Evolutionary conservation across 352 stramenopile species (phyloP).

Genomic region (Peronosclerospora sorghi): DNA sequence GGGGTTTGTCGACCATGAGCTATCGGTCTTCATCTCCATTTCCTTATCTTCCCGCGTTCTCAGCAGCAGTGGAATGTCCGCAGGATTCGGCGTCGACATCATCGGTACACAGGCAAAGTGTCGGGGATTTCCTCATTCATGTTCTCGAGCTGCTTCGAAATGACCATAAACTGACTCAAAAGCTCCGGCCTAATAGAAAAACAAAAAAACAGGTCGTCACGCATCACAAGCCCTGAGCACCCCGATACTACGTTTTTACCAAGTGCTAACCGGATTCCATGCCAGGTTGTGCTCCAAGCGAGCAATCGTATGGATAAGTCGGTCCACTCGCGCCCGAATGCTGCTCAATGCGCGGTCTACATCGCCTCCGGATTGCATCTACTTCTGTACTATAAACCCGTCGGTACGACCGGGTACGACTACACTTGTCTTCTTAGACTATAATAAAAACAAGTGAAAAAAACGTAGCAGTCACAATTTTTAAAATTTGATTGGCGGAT

Average conservation of each 20-base stretch:
- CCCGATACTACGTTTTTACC: slow-evolving; percentile 18
- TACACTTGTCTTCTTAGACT: too few relatives aligned
- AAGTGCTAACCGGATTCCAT: slow-evolving; percentile 70
- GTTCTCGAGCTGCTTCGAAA: slow-evolving; percentile 81
- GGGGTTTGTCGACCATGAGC: slow-evolving; percentile 61
- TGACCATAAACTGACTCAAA: slow-evolving; percentile 79
- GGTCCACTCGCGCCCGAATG: too few relatives aligned
- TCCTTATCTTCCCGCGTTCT: slow-evolving; percentile 71
- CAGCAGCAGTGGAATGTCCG: slow-evolving; percentile 66
- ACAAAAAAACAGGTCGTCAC: not conserved
- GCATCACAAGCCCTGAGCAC: not conserved
- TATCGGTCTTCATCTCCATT: slow-evolving; percentile 76
- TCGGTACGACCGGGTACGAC: too few relatives aligned
- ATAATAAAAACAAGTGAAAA: too few relatives aligned
- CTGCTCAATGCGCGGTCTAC: too few relatives aligned
- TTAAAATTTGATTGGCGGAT: too few relatives aligned
- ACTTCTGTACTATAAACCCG: too few relatives aligned
- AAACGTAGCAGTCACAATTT: too few relatives aligned
- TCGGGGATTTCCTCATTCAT: slow-evolving; percentile 83
- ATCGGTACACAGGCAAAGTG: slow-evolving; percentile 71
- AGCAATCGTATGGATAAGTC: slow-evolving; percentile 63
- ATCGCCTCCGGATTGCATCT: too few relatives aligned
- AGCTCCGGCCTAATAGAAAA: slow-evolving; percentile 48
- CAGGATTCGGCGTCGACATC: slow-evolving; percentile 69
- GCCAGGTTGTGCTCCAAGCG: too few relatives aligned